Evolutionary conservation across 805 yeast genomes (phyloP), one percentile per base, ranked within the genome.

Genomic region (Kodamaea kaohsiungensis): DNA sequence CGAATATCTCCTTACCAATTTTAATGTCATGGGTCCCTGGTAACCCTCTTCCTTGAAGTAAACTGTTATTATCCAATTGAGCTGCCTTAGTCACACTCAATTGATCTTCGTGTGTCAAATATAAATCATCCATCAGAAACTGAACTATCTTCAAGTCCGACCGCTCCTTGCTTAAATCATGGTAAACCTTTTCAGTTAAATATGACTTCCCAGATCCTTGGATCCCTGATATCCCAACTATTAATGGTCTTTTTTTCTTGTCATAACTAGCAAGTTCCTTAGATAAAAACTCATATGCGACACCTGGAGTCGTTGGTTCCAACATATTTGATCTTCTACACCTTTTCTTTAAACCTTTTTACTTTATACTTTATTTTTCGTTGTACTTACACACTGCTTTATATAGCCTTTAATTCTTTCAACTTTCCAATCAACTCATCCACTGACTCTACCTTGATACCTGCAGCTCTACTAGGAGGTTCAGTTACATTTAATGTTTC

Each of bases 1-100:
- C 61, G 40, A 88, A 58, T 5, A 78, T 67, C 7, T 68, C 59
- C 6, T 58, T 46, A n/a, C 77, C 65, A 12, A 88, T 62, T 0
- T 59, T 60, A 15, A 89, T 63, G 64, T 93, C 98, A 67, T 93
- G 99, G 0, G 98, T 93, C 0, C 98, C 98, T 0, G 98, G 98
- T 13, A 89, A 76, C 0, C 98, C 98, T 22, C 98, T 73, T 2
- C 96, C 96, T 55, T 77, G 80, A 15, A 90, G 63, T 47, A 93
- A 71, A 37, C 70, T 65, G 64, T 89, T 89, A 12, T 70, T 77
- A 55, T 73, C 70, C 12, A 45, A 35, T 9, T 37, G 43, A 2
- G 74, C 69, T 1, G 46, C 17, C 5, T 57, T 39, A 1, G 80
- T 78, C 19, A 91, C 64, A 33, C 56, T 55, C 22, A 54, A 56